Conservation (phyloP, 2,329 filamentous ascomycete species). For the Cercospora citrullina region DNA sequence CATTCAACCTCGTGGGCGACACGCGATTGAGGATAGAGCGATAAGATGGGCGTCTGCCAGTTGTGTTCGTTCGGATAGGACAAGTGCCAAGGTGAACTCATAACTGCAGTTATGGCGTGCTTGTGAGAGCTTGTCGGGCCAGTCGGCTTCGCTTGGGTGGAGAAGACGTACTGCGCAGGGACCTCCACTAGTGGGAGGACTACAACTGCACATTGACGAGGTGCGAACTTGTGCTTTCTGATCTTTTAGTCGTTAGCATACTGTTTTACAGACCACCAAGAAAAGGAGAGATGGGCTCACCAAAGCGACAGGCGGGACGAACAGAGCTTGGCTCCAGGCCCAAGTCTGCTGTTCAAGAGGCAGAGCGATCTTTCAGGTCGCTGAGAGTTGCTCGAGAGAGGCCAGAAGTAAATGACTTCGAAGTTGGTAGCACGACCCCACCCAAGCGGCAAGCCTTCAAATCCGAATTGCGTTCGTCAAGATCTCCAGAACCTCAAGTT, state of each 20-base stretch:
- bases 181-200: neutral
- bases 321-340: constrained; percentile 1
- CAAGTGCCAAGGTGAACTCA: constrained; percentile 4
- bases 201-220: neutral
- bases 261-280: neutral
- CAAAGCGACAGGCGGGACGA: constrained; percentile 5
- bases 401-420: neutral
- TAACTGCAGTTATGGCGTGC: constrained; percentile 12
- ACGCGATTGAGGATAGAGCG: neutral
- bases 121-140: constrained; percentile 7
- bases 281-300: neutral
- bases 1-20: neutral
- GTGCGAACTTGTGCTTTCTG: neutral
- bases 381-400: neutral
- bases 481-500: neutral
- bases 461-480: neutral
- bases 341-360: neutral
- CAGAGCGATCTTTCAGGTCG: neutral
- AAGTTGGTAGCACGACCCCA: neutral
- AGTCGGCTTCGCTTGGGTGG: constrained; percentile 4
- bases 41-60: constrained; percentile 4
- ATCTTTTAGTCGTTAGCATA: neutral
- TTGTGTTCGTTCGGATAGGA: neutral
- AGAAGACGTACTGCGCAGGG: neutral
- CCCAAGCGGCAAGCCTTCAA: constrained; percentile 1